phyloP scores from a whole-genome alignment of 768 basidiomycete genomes.

The Amanita exitialis region DNA sequence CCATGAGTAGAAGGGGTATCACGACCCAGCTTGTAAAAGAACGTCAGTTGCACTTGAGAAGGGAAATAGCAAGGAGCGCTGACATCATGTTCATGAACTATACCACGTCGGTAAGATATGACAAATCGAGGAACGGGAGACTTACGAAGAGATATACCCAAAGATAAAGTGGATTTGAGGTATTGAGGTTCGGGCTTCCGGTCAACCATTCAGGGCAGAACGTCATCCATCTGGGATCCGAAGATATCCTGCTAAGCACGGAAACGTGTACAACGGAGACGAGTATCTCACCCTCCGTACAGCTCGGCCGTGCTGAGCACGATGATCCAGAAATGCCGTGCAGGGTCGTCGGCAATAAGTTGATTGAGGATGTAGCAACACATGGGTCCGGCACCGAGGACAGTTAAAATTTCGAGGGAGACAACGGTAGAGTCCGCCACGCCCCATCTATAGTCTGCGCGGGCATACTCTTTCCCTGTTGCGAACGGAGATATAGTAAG shows the following conservation, averaged over 20 bases:
- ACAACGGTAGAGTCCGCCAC: conserved; percentile 69
- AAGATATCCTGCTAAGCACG: not conserved
- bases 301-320: conserved; percentile 69
- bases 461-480: conserved; percentile 73
- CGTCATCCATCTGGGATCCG: conserved; percentile 61
- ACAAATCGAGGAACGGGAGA: conserved; percentile 7
- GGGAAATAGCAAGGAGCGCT: conserved; percentile 15
- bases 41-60: not conserved
- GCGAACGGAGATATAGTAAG: not conserved
- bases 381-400: conserved; percentile 66
- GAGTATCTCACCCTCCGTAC: conserved; percentile 53
- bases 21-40: conserved; percentile 57
- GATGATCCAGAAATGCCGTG: conserved; percentile 72
- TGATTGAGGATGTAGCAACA: conserved; percentile 65
- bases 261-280: not conserved
- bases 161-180: conserved; percentile 57
- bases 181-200: conserved; percentile 62
- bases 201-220: conserved; percentile 83
- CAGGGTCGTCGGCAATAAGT: conserved; percentile 53
- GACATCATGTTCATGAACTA: conserved; percentile 80
- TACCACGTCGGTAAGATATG: not conserved
- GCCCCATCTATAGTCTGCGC: conserved; percentile 79
- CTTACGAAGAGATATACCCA: conserved; percentile 78
- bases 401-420: conserved; percentile 76
- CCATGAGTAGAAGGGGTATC: conserved; percentile 68